Base-by-base conservation (phyloP, 495 filamentous ascomycete genomes). In the Aspergillus olivimuriae region DNA sequence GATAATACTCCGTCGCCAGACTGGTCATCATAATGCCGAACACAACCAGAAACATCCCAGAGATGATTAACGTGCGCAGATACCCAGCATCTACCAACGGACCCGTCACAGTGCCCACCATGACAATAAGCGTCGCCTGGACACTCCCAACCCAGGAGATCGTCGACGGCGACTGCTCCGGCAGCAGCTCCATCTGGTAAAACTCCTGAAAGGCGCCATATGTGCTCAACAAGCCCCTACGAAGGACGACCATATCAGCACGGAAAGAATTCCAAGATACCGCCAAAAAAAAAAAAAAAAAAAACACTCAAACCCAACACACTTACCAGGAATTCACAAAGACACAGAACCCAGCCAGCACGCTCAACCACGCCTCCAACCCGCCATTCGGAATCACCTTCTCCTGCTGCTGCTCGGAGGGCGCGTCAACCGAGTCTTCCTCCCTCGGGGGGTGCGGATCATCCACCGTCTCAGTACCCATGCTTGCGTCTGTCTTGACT, bases 21-120 rank as follows among this genome's bases (percentile, higher is more conserved):
- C 69, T 73, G 7, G 65, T 61, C 52, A 73, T 72, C 51, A 81
- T 65, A 26, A 76, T 48, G 1, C 73, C 73, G 33, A 77, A 68
- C 7, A 74, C 64, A 0, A 60, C 50, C 5, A 68, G 40, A 9
- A 67, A 60, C 3, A 43, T 51, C 0, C 68, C 69, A 0, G 43
- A 24, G 8, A 46, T 7, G 7, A 74, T 43, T 1, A 69, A 43
- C 1, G 44, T 41, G 0, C 61, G 59, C 20, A 72, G 48, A 28
- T 76, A 61, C 0, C 74, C 73, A 4, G 46, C 40, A 42, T 77
- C 72, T 23, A 62, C 72, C 17, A 75, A 26, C 0, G 72, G 69
- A 0, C 73, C 73, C 0, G 65, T 56, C 3, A 73, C 15, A 0
- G 67, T 46, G 17, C 74, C 66, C 0, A 56, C 55, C 26, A 72